These are phyloP conservation scores for Lentinula novae-zelandiae DNA, from an alignment of 1,284 basidiomycete species.

Conservation along the genomic window DNA sequence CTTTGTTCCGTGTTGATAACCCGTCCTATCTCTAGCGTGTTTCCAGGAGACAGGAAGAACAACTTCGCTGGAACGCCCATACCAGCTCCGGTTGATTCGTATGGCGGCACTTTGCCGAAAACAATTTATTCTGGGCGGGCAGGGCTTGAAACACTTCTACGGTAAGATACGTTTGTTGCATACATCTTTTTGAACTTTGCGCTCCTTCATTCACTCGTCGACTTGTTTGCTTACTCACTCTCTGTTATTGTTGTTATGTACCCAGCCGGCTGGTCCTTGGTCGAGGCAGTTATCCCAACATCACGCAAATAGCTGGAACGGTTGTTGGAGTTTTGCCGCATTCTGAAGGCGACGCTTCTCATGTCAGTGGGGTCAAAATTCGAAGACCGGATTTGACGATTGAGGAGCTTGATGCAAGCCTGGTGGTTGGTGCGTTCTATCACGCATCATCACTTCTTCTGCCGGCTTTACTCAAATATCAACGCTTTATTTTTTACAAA, in stretches of 20 bases:
- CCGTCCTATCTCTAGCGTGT: constrained; percentile 10
- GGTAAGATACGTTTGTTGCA: neutral
- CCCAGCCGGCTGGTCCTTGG: constrained; percentile 13
- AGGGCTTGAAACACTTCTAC: constrained; percentile 21
- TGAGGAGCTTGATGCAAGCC: constrained; percentile 11
- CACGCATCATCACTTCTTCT: neutral
- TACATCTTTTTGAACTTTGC: neutral
- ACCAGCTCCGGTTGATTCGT: neutral
- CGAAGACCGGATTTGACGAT: constrained; percentile 7
- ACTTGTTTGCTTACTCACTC: too few species aligned
- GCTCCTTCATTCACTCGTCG: too few species aligned
- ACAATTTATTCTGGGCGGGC: constrained; percentile 13
- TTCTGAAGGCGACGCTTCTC: constrained; percentile 6
- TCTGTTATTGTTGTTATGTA: neutral
- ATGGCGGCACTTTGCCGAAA: neutral
- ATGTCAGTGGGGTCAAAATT: constrained; percentile 15
- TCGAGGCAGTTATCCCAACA: constrained; percentile 15
- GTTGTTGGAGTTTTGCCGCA: constrained; percentile 14
- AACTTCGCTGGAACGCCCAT: neutral
- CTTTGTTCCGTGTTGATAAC: neutral
- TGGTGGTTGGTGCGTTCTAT: constrained; percentile 16
- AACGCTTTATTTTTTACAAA: too few species aligned
- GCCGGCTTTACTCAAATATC: too few species aligned
- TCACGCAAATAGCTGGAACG: constrained; percentile 16
- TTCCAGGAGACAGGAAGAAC: constrained; percentile 1